Evolutionary conservation across 257 asterid species (phyloP), one percentile per base, ranked within the genome.

Genomic region (Haberlea rhodopensis): DNA sequence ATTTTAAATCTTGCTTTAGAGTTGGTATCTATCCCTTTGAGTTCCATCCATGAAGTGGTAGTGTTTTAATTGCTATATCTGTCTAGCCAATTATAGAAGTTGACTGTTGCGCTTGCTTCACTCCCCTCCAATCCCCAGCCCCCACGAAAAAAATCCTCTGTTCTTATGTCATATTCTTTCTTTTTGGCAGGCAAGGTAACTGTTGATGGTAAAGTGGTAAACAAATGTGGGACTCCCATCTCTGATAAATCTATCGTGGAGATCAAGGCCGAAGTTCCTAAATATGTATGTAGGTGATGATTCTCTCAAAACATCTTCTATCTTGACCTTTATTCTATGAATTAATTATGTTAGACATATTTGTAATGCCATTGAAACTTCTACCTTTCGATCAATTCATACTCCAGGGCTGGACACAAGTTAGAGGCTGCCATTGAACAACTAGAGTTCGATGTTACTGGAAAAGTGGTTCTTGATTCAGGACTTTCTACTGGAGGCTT

Each of bases 281-380:
- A 94, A 87, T 94, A 90, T 66, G 99, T 94, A 80, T 94, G 99
- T 85, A 94, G 97, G 99, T 94, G 96, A 87, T 87, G 78, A 77
- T 78, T 78, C 79, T 67, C 66, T 74, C 64, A 57, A 29, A 71
- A 58, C 63, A 43, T 25, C 67, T 16, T 21, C 21, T 63, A 25
- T 20, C 63, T 40, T 19, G 6, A 40, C 49, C 31, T 49, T 31
- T 40, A 43, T 60, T 19, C 25, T 19, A n/a, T 28, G 27, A 57
- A 27, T 34, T 49, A n/a, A 31, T 67, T 65, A 18, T 28, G 46
- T 32, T 29, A 28, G 6, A 53, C 29, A 9, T 49, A 53, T 65
- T 34, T 34, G 37, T 64, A 8, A 52, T 27, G 37, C 31, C 62
- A 29, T 61, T 62, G 19, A 25, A 64, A 68, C 60, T 51, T 37